phyloP scores from a whole-genome alignment of 2,329 filamentous ascomycete genomes.

The Aspergillus candidus region DNA sequence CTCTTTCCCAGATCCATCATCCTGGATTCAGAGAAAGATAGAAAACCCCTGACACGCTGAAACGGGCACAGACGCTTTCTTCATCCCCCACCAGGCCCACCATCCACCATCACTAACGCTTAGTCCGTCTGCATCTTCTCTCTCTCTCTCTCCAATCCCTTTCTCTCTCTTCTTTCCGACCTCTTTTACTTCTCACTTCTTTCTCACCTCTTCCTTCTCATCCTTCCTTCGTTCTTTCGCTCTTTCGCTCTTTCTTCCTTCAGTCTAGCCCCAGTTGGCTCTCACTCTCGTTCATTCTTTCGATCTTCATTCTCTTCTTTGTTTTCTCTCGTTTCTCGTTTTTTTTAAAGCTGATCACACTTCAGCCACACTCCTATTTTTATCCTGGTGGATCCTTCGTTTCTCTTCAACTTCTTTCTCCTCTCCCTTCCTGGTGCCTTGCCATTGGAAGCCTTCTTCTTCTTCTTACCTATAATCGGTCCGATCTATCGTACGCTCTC shows the following conservation, averaged over 20 bases:
- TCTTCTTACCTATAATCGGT: neutral
- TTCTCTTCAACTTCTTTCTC: constrained; percentile 5
- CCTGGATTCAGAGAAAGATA: too few species aligned
- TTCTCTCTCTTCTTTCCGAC: neutral
- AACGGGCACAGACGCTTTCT: too few species aligned
- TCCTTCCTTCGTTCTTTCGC: neutral
- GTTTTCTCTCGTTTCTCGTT: neutral
- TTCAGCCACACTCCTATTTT: neutral
- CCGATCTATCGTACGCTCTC: neutral
- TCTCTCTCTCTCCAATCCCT: neutral
- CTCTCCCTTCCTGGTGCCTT: neutral
- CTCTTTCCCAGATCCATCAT: too few species aligned
- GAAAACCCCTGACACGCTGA: too few species aligned
- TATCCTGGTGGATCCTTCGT: constrained; percentile 4
- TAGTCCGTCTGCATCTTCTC: too few species aligned
- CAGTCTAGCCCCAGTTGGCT: constrained; percentile 2
- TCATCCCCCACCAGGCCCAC: too few species aligned
- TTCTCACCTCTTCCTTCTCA: constrained; percentile 6
- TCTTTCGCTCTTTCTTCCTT: constrained; percentile 3
- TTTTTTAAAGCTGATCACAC: neutral
- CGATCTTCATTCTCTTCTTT: constrained; percentile 8
- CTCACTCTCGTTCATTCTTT: constrained; percentile 4
- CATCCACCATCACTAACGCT: too few species aligned
- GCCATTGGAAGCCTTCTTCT: neutral
- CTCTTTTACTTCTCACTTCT: constrained; percentile 3